Percentiles rank a stretch among this genome's conserved stretches.
phyloP scores from a whole-genome alignment of 495 filamentous ascomycete species.

The Staphylotrichum tortipilum region DNA sequence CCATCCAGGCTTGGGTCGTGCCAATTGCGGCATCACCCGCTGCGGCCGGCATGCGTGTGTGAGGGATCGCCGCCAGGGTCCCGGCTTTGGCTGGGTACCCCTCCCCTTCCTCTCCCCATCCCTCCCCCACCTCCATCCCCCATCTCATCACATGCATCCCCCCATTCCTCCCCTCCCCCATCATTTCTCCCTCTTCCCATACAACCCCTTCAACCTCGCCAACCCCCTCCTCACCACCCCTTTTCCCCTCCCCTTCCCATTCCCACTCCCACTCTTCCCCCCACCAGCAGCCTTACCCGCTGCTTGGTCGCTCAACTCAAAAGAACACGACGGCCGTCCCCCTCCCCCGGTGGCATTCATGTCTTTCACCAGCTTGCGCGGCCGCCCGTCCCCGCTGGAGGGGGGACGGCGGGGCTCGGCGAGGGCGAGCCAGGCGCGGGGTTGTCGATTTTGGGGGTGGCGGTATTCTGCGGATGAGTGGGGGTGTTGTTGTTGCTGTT shows the following conservation, averaged over 20 bases:
- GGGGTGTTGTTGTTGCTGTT: background rate
- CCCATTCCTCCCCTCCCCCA: background rate
- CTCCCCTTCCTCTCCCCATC: background rate
- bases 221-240: conserved; percentile 21
- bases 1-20: too few relatives aligned
- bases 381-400: conserved; percentile 17
- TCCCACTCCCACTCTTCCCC: conserved; percentile 17
- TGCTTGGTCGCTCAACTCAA: conserved; percentile 21
- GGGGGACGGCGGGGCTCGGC: conserved; percentile 15
- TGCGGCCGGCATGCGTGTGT: too few relatives aligned
- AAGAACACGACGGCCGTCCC: conserved; percentile 18
- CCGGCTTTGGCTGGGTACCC: background rate
- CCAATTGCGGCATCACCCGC: too few relatives aligned
- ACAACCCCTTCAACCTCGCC: conserved; percentile 19
- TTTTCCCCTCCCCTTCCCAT: conserved; percentile 20
- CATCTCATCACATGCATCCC: conserved; percentile 21
- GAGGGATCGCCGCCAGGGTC: background rate
- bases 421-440: conserved; percentile 17
- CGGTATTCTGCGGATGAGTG: too few relatives aligned
- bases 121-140: conserved; percentile 18
- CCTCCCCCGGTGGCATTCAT: conserved; percentile 20
- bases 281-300: conserved; percentile 19
- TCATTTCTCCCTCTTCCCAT: conserved; percentile 17
- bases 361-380: conserved; percentile 25
- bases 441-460: too few relatives aligned